Evolutionary conservation across 1,284 basidiomycete genomes (phyloP), one percentile per base, ranked within the genome.

Genomic region (Ustilago xerochloae): DNA sequence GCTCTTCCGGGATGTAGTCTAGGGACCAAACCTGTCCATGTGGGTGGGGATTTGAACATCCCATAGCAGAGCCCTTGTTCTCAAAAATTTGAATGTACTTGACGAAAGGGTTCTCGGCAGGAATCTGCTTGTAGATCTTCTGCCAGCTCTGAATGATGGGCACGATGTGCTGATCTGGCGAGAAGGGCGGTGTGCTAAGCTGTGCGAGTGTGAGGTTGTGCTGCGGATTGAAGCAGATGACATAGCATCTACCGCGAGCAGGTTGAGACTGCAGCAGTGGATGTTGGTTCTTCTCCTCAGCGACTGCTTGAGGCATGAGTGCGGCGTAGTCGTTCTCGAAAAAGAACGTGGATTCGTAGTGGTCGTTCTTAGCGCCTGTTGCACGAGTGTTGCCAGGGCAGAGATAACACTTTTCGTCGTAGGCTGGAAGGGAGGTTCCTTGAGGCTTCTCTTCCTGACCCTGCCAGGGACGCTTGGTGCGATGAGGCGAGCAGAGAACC

Each of bases 41-140:
- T 0, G 95, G 94, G 81, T 97, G 95, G 20, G 94, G 93, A 80
- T 97, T 97, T 10, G 92, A 94, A 81, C 93, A 96, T 8, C 95
- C 95, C 95, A 97, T 97, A 86, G 94, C 94, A 2, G 90, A 86
- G 6, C 94, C 95, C 85, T 96, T 96, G 86, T 97, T 97, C 91
- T 97, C 86, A 51, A 87, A 87, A 59, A 85, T 81, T 64, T 84
- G 83, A 24, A 85, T 76, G 54, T 84, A 85, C 51, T 66, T 59
- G 38, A 85, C 75, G 38, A 81, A 83, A 0, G 82, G 69, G 33
- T 84, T 78, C 26, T 84, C 83, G 3, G 43, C 39, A 10, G 76
- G 59, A 46, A 84, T 83, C 48, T 64, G 61, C 35, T 39, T 53
- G 71, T 83, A 85, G 51, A 84, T 71, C 35, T 63, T 65, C 39